Conservation (phyloP, 192 early-diverging fungal genomes). For the Entrophospora sp. region DNA sequence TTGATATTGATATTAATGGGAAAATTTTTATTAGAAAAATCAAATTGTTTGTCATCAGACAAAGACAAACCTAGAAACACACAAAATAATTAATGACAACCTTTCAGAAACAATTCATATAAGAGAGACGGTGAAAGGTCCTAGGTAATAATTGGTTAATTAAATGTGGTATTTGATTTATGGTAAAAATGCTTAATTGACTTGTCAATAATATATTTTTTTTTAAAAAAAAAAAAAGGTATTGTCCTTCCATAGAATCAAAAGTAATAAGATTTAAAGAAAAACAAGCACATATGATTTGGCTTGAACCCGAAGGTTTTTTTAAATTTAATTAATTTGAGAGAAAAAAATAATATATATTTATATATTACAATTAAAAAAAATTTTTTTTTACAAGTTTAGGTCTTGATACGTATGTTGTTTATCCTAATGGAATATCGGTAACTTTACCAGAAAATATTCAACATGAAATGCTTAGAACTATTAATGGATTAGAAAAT, state of each 20-base stretch:
- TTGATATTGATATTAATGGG: not conserved
- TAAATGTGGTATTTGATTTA: not conserved
- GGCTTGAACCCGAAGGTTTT: conserved; percentile 72
- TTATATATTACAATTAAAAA: not conserved
- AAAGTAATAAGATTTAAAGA: conserved; percentile 68
- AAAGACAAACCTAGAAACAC: conserved; percentile 55
- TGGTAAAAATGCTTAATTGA: not conserved
- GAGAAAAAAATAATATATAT: not conserved
- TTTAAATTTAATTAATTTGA: not conserved
- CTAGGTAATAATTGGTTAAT: conserved; percentile 26
- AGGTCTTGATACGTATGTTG: conserved; percentile 55
- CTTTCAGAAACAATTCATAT: conserved; percentile 76
- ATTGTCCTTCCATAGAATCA: conserved; percentile 77
- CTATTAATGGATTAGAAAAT: conserved; percentile 66
- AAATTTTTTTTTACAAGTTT: too few species aligned
- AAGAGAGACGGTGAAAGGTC: conserved; percentile 74
- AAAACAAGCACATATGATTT: conserved; percentile 59
- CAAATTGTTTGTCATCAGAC: conserved; percentile 74
- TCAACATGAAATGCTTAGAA: conserved; percentile 58
- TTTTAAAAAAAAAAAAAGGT: conserved; percentile 27
- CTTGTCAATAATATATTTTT: not conserved
- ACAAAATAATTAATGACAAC: conserved; percentile 61
- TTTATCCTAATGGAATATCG: conserved; percentile 83
- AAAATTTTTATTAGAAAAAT: conserved; percentile 26
- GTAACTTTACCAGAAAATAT: conserved; percentile 74